Evolutionary conservation across 1,284 basidiomycete species (phyloP).

Genomic region (Heterobasidion occidentale): DNA sequence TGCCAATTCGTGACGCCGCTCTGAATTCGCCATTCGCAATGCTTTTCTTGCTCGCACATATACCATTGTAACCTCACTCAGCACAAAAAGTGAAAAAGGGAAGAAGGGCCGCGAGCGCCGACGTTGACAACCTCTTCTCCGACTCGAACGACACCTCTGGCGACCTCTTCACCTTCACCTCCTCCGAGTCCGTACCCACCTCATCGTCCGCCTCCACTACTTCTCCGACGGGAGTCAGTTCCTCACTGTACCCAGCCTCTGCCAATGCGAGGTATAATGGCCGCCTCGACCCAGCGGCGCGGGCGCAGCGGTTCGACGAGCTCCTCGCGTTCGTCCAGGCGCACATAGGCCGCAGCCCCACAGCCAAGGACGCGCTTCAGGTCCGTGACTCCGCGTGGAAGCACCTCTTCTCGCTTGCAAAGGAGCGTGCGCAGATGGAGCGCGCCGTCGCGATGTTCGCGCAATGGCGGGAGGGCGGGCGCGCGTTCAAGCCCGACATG

Average conservation of each 20-base stretch:
- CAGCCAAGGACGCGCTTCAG: conserved; percentile 12
- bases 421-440: conserved; percentile 35
- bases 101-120: not conserved
- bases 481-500: conserved; percentile 29
- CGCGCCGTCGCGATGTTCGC: conserved; percentile 36
- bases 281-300: conserved; percentile 11
- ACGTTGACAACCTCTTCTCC: not conserved
- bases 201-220: not conserved
- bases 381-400: conserved; percentile 31
- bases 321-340: conserved; percentile 17
- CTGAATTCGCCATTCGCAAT: too few species aligned
- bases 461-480: conserved; percentile 35
- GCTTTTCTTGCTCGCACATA: not conserved
- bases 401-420: conserved; percentile 42
- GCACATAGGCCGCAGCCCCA: conserved; percentile 15
- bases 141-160: not conserved
- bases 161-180: not conserved
- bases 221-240: not conserved
- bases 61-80: not conserved
- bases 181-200: not conserved
- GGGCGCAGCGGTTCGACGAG: conserved; percentile 18
- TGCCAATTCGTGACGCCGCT: too few species aligned
- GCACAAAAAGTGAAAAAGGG: not conserved
- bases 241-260: not conserved
- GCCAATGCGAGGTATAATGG: not conserved